A percentile compares a stretch with the other conserved stretches of the same genome.
Conservation (phyloP, 768 basidiomycete genomes). For the Harrya chromipes region DNA sequence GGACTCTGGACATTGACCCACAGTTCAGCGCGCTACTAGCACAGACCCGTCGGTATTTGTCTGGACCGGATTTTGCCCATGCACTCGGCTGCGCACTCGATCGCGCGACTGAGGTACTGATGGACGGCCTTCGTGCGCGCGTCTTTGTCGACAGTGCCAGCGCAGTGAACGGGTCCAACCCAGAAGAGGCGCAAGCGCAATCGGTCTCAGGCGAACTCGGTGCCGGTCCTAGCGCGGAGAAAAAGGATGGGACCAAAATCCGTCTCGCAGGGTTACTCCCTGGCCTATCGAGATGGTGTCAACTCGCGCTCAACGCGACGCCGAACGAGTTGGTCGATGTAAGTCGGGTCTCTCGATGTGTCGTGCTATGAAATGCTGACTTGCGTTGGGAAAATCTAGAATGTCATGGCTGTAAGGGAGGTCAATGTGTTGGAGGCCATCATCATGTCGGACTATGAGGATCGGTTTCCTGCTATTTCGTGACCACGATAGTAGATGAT, state of each 20-base stretch:
- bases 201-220: constrained; percentile 13
- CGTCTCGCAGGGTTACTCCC: constrained; percentile 80
- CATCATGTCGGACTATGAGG: constrained; percentile 66
- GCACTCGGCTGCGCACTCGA: constrained; percentile 77
- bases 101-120: constrained; percentile 59
- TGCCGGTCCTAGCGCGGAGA: constrained; percentile 7
- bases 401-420: constrained; percentile 59
- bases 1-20: constrained; percentile 13
- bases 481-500: constrained; percentile 7
- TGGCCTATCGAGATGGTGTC: constrained; percentile 75
- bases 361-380: constrained; percentile 1
- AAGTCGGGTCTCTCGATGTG: constrained; percentile 30
- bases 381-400: constrained; percentile 36
- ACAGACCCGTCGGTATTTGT: constrained; percentile 63
- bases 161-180: constrained; percentile 3
- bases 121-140: constrained; percentile 59
- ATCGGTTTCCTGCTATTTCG: constrained; percentile 31
- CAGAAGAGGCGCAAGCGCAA: constrained; percentile 12
- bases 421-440: constrained; percentile 69
- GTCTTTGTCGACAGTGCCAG: constrained; percentile 47
- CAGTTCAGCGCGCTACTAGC: constrained; percentile 62
- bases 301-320: constrained; percentile 57
- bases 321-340: constrained; percentile 87
- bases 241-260: constrained; percentile 45
- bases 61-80: constrained; percentile 64